A percentile compares a stretch with the other conserved stretches of the same genome.
Evolutionary conservation across 2,329 filamentous ascomycete species (phyloP).

Genomic region (Ophiostoma sp.): DNA sequence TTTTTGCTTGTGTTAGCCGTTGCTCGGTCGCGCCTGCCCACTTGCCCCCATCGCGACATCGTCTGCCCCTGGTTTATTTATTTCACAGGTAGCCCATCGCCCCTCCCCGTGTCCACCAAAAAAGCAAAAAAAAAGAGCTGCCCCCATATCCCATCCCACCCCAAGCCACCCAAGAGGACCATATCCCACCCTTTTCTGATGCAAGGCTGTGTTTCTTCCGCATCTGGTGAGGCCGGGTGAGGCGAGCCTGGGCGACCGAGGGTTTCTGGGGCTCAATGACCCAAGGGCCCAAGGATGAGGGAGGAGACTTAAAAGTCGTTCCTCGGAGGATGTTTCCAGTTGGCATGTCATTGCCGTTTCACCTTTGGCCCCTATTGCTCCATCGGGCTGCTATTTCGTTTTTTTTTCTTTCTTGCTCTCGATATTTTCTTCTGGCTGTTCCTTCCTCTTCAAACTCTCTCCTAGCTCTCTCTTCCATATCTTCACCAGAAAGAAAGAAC

Average conservation of each 20-base stretch:
- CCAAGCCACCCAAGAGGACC: neutral
- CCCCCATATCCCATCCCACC: neutral
- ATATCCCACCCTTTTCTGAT: neutral
- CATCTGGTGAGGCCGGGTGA: neutral
- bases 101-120: neutral
- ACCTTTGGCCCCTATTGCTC: neutral
- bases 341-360: neutral
- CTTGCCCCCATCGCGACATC: conserved; percentile 10
- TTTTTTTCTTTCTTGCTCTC: conserved; percentile 2
- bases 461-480: neutral
- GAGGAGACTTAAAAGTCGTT: neutral
- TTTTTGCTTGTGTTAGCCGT: neutral
- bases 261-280: neutral
- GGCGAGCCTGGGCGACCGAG: neutral
- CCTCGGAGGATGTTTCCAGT: neutral
- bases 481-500: no score
- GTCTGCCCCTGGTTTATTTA: conserved; percentile 10
- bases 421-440: neutral
- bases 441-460: neutral
- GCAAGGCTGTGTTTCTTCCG: conserved; percentile 11
- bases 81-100: conserved; percentile 14
- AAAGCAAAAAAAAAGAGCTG: neutral
- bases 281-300: no score
- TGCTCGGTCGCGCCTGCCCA: neutral
- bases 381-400: neutral